Conservation (phyloP, 176 grass and related monocot species). For the Oryza nivara region DNA sequence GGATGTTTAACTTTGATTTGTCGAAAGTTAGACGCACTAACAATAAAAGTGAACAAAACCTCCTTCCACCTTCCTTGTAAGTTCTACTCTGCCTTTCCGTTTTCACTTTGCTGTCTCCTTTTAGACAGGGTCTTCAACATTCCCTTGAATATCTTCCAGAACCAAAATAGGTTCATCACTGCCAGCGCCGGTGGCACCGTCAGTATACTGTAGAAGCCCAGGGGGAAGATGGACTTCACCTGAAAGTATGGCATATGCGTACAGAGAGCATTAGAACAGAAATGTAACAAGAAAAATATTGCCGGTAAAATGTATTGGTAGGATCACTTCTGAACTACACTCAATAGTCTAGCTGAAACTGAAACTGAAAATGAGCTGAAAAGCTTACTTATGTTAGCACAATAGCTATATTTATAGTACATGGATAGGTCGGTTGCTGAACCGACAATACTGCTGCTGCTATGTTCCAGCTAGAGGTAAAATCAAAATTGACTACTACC, state of each 20-base stretch:
- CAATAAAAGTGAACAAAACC: background rate
- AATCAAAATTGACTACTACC: no score
- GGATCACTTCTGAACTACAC: no score
- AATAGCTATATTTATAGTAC: no score
- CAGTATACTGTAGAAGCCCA: slow-evolving; percentile 69
- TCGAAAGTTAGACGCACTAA: background rate
- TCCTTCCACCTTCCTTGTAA: background rate
- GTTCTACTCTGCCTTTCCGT: slow-evolving; percentile 40
- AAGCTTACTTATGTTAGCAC: no score
- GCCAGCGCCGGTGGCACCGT: slow-evolving; percentile 49
- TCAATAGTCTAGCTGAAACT: no score
- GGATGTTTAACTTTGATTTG: background rate
- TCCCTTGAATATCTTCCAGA: slow-evolving; percentile 88
- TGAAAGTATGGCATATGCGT: slow-evolving; percentile 2
- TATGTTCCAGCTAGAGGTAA: no score
- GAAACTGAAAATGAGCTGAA: no score
- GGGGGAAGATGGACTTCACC: slow-evolving; percentile 68
- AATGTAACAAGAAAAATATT: background rate
- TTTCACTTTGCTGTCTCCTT: slow-evolving; percentile 30
- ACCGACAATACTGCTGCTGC: no score
- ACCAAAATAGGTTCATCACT: slow-evolving; percentile 87
- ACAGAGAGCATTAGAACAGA: background rate
- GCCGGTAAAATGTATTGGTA: background rate
- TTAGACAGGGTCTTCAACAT: slow-evolving; percentile 74
- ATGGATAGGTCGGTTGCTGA: no score